phyloP scores from a whole-genome alignment of 768 basidiomycete genomes.

The Serpula lacrymans region DNA sequence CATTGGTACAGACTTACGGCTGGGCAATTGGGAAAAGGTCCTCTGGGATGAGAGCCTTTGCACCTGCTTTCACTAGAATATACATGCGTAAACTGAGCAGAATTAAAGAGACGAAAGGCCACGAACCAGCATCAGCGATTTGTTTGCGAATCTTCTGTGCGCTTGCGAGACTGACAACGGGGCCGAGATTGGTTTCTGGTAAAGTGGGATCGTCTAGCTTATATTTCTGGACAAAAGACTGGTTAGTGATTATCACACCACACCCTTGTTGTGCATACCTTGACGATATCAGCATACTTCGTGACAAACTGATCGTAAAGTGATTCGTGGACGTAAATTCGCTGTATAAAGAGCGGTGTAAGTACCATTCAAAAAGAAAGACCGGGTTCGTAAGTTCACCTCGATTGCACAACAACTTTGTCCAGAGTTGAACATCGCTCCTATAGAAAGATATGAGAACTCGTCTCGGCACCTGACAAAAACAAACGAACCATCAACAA shows the following conservation, averaged over 20 bases:
- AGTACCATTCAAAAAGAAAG: background rate
- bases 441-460: slow-evolving; percentile 31
- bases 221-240: slow-evolving; percentile 50
- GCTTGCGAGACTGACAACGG: slow-evolving; percentile 86
- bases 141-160: slow-evolving; percentile 86
- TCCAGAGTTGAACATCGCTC: slow-evolving; percentile 95
- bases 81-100: background rate
- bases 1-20: slow-evolving; percentile 41
- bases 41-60: slow-evolving; percentile 70
- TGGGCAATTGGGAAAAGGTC: slow-evolving; percentile 64
- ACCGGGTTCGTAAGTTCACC: slow-evolving; percentile 35
- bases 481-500: slow-evolving; percentile 74
- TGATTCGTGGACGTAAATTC: slow-evolving; percentile 90
- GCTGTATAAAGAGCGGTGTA: slow-evolving; percentile 34
- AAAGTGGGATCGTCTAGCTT: slow-evolving; percentile 84
- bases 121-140: slow-evolving; percentile 74
- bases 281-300: slow-evolving; percentile 68
- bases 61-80: slow-evolving; percentile 66
- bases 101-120: background rate
- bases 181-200: slow-evolving; percentile 77
- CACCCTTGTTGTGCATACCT: too few species aligned
- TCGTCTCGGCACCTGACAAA: background rate
- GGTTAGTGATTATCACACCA: background rate
- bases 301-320: slow-evolving; percentile 79
- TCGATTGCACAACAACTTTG: slow-evolving; percentile 97